A percentile compares a stretch with the other conserved stretches of the same genome.
Evolutionary conservation across 306 rosid species (phyloP).

Genomic region (Argentina anserina): DNA sequence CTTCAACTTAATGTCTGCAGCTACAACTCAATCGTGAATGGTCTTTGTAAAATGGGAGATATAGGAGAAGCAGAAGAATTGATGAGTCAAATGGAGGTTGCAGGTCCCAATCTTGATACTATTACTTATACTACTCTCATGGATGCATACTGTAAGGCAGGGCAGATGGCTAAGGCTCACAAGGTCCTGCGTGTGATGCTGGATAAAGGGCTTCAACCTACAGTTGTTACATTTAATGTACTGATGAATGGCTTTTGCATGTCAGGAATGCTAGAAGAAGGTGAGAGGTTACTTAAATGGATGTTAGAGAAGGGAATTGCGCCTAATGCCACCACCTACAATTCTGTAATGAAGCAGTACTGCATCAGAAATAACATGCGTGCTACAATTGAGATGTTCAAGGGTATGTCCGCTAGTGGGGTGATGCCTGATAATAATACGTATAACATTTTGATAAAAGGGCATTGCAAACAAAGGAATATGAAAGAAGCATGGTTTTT

Average conservation of each 20-base stretch:
- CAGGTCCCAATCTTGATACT: slow-evolving; percentile 65
- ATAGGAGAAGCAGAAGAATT: slow-evolving; percentile 55
- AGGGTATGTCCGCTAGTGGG: slow-evolving; percentile 58
- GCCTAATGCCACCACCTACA: slow-evolving; percentile 75
- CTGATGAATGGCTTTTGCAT: slow-evolving; percentile 85
- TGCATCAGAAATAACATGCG: slow-evolving; percentile 71
- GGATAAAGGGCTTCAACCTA: slow-evolving; percentile 65
- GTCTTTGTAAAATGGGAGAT: slow-evolving; percentile 81
- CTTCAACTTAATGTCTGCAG: slow-evolving; percentile 74
- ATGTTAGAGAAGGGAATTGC: slow-evolving; percentile 67
- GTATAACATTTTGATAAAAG: slow-evolving; percentile 71
- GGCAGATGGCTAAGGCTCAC: slow-evolving; percentile 72
- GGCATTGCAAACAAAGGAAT: slow-evolving; percentile 81
- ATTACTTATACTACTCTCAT: slow-evolving; percentile 82
- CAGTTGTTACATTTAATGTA: slow-evolving; percentile 86
- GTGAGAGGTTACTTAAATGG: slow-evolving; percentile 72
- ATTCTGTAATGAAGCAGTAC: slow-evolving; percentile 83
- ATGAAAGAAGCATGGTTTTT: slow-evolving; percentile 85
- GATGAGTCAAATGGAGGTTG: slow-evolving; percentile 74
- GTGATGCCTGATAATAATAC: slow-evolving; percentile 69
- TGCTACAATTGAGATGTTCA: slow-evolving; percentile 50
- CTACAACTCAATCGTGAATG: slow-evolving; percentile 68
- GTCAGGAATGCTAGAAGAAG: slow-evolving; percentile 80
- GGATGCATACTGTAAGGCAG: slow-evolving; percentile 74
- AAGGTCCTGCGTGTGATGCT: slow-evolving; percentile 61